Evolutionary conservation across 2,329 filamentous ascomycete species (phyloP).

Genomic region (Orbilia brochopaga): DNA sequence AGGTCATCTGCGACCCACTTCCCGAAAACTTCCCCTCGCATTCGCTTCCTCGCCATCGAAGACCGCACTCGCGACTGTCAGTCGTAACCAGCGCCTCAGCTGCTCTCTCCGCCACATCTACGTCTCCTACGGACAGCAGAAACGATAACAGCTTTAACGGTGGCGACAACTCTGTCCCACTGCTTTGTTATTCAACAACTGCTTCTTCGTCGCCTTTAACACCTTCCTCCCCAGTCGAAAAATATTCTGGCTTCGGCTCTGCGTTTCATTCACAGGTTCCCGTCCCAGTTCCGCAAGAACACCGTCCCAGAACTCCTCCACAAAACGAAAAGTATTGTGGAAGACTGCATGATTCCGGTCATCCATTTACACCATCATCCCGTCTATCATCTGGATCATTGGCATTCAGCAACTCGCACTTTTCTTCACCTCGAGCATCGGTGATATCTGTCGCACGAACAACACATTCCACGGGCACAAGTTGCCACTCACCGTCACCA

Average conservation of each 20-base stretch:
- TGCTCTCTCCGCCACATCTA: conserved; percentile 16
- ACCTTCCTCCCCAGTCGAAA: conserved; percentile 41
- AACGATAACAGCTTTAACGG: conserved; percentile 3
- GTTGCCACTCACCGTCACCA: conserved; percentile 4
- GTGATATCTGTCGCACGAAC: conserved; percentile 4
- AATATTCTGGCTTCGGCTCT: conserved; percentile 11
- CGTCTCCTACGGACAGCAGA: conserved; percentile 25
- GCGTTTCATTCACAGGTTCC: conserved; percentile 40
- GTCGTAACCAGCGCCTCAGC: conserved; percentile 28
- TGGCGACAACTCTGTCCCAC: conserved; percentile 11
- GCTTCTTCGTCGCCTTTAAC: conserved; percentile 31
- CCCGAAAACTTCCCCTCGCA: not conserved
- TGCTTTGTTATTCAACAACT: conserved; percentile 21
- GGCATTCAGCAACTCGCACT: conserved; percentile 10
- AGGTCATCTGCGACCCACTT: not conserved
- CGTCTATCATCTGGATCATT: conserved; percentile 32
- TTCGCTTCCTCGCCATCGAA: conserved; percentile 14
- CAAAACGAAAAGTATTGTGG: conserved; percentile 12
- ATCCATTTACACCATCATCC: conserved; percentile 35
- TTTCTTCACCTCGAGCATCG: conserved; percentile 4
- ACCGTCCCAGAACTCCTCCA: conserved; percentile 25
- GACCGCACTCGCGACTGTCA: conserved; percentile 25
- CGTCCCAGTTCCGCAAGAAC: conserved; percentile 35
- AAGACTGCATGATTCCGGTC: conserved; percentile 24
- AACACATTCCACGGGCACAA: conserved; percentile 9